Conservation (phyloP, 768 basidiomycete genomes). For the Rhodotorula babjevae region DNA sequence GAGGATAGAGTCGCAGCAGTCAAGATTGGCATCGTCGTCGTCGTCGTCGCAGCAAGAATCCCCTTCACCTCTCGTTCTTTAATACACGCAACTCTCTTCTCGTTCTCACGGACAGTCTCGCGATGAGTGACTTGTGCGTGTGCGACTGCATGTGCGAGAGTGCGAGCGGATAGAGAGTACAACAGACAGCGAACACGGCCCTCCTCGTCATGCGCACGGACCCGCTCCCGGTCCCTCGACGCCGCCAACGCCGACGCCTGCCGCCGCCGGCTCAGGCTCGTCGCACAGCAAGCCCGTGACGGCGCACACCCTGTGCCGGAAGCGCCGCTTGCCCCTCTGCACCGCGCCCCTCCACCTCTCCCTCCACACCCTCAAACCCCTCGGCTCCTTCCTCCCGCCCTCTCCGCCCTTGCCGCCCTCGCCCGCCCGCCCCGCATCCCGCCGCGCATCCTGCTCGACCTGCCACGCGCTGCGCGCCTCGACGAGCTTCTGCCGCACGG, state of each 20-base stretch:
- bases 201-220: neutral
- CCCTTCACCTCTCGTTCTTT: neutral
- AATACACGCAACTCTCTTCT: no score
- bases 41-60: no score
- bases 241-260: neutral
- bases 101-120: no score
- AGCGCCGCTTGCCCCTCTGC: constrained; percentile 7
- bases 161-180: neutral
- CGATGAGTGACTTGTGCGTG: no score
- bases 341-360: constrained; percentile 21
- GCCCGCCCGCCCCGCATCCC: neutral
- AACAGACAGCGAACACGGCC: neutral
- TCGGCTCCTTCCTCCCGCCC: constrained; percentile 9
- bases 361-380: constrained; percentile 18
- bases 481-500: constrained; percentile 23
- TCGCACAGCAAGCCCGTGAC: constrained; percentile 35
- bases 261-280: neutral
- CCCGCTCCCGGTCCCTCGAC: neutral
- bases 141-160: neutral
- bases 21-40: neutral
- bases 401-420: neutral
- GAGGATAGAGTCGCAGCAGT: neutral
- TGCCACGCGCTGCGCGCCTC: constrained; percentile 21
- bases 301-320: constrained; percentile 30
- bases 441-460: neutral